phyloP scores from a whole-genome alignment of 225 moss, liverwort and hornwort genomes.

The Asterella californica region DNA sequence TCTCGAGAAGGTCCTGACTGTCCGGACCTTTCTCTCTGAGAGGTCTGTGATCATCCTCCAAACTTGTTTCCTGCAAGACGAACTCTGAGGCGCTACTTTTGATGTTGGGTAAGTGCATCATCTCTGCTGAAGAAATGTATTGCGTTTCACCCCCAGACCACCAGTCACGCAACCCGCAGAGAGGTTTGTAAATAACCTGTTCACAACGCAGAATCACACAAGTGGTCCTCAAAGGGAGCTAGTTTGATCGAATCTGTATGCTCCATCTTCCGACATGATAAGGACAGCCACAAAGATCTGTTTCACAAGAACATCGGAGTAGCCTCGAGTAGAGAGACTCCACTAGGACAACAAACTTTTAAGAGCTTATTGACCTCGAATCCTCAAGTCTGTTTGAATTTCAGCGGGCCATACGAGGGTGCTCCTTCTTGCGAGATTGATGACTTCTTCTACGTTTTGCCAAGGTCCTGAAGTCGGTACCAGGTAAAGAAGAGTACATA shows the following conservation, averaged over 20 bases:
- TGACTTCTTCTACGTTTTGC: not conserved
- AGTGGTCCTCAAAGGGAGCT: not conserved
- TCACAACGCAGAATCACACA: not conserved
- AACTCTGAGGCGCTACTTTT: constrained; percentile 20
- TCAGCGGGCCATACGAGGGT: not conserved
- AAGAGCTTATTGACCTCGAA: not conserved
- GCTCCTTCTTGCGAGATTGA: not conserved
- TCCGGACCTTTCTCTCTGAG: not conserved
- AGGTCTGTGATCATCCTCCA: constrained; percentile 23
- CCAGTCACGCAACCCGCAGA: constrained; percentile 31
- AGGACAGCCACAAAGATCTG: not conserved
- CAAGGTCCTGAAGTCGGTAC: not conserved
- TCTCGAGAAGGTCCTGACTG: constrained; percentile 18
- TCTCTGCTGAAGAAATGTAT: constrained; percentile 13
- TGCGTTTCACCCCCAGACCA: constrained; percentile 6
- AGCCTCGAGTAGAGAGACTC: not conserved
- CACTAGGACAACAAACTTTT: not conserved
- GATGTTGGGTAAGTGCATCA: constrained; percentile 12
- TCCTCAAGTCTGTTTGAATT: not conserved
- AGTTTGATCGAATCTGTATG: not conserved
- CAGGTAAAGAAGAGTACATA: constrained; percentile 10
- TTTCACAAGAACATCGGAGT: not conserved
- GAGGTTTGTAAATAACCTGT: constrained; percentile 63
- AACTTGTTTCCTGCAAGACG: not conserved
- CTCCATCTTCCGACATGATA: not conserved